phyloP scores from a whole-genome alignment of 2,329 filamentous ascomycete genomes.

The Fusarium algeriense region DNA sequence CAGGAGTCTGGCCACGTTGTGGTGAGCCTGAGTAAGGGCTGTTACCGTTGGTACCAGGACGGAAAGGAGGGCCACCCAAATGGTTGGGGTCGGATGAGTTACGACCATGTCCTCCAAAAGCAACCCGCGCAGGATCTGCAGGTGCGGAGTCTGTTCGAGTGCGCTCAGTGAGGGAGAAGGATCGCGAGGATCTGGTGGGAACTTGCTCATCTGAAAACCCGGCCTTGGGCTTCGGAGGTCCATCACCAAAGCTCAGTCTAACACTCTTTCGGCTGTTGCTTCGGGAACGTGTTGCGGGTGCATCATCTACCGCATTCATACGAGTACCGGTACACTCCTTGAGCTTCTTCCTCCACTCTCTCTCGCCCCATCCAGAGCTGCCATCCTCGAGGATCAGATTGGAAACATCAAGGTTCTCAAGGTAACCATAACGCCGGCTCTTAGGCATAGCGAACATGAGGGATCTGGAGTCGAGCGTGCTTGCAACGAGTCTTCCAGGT shows the following conservation, averaged over 20 bases:
- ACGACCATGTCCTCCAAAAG: conserved; percentile 56
- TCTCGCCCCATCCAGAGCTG: conserved; percentile 82
- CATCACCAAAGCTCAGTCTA: conserved; percentile 63
- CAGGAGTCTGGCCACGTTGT: conserved; percentile 53
- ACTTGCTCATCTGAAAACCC: conserved; percentile 69
- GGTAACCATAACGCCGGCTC: conserved; percentile 86
- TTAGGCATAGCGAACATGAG: conserved; percentile 99
- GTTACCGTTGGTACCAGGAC: conserved; percentile 42
- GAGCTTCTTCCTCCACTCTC: conserved; percentile 88
- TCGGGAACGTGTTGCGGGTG: conserved; percentile 58
- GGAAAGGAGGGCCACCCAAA: conserved; percentile 43
- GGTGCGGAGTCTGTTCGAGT: conserved; percentile 65
- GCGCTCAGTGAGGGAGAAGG: conserved; percentile 60
- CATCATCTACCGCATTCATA: conserved; percentile 75
- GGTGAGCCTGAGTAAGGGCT: conserved; percentile 50
- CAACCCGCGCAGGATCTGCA: conserved; percentile 56
- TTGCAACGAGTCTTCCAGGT: conserved; percentile 86
- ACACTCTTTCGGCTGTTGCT: conserved; percentile 70
- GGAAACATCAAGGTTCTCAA: conserved; percentile 89
- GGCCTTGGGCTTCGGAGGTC: conserved; percentile 57
- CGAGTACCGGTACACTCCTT: conserved; percentile 88
- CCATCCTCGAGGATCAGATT: conserved; percentile 82
- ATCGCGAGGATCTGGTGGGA: conserved; percentile 65
- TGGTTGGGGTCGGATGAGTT: conserved; percentile 62
- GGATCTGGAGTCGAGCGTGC: conserved; percentile 85